phyloP scores from a whole-genome alignment of 2,329 filamentous ascomycete genomes.

The Microsporum audouinii region DNA sequence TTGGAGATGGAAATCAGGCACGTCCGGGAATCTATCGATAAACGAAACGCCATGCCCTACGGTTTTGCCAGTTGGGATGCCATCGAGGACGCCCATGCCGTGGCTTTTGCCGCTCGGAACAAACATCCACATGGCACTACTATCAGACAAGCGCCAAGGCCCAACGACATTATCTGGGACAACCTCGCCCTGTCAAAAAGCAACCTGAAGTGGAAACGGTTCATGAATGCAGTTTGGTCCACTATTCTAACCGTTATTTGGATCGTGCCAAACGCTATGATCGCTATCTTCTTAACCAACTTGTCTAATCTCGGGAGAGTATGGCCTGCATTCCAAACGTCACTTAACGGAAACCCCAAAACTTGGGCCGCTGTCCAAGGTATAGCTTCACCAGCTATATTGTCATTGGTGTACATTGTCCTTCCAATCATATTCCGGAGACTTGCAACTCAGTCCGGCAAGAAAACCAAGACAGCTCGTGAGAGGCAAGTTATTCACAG shows the following conservation, averaged over 20 bases:
- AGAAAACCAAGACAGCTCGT: slow-evolving; percentile 81
- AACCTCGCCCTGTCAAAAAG: slow-evolving; percentile 66
- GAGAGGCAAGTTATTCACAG: slow-evolving; percentile 85
- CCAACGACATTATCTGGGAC: slow-evolving; percentile 91
- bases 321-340: slow-evolving; percentile 62
- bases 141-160: slow-evolving; percentile 67
- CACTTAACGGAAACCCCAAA: slow-evolving; percentile 50
- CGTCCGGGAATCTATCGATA: slow-evolving; percentile 70
- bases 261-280: slow-evolving; percentile 86
- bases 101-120: slow-evolving; percentile 68
- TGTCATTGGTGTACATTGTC: slow-evolving; percentile 74
- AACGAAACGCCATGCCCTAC: slow-evolving; percentile 75
- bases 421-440: slow-evolving; percentile 86
- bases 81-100: slow-evolving; percentile 76
- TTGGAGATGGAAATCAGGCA: slow-evolving; percentile 78
- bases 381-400: slow-evolving; percentile 77
- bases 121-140: slow-evolving; percentile 71
- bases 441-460: slow-evolving; percentile 70
- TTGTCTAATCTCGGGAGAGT: slow-evolving; percentile 66
- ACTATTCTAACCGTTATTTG: slow-evolving; percentile 68
- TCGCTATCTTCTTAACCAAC: slow-evolving; percentile 86
- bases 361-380: slow-evolving; percentile 86
- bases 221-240: slow-evolving; percentile 79
- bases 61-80: slow-evolving; percentile 90
- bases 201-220: slow-evolving; percentile 57